These are phyloP conservation scores for Microascus cirrosus DNA, from an alignment of 2,329 filamentous ascomycete species.

Conservation along the genomic window DNA sequence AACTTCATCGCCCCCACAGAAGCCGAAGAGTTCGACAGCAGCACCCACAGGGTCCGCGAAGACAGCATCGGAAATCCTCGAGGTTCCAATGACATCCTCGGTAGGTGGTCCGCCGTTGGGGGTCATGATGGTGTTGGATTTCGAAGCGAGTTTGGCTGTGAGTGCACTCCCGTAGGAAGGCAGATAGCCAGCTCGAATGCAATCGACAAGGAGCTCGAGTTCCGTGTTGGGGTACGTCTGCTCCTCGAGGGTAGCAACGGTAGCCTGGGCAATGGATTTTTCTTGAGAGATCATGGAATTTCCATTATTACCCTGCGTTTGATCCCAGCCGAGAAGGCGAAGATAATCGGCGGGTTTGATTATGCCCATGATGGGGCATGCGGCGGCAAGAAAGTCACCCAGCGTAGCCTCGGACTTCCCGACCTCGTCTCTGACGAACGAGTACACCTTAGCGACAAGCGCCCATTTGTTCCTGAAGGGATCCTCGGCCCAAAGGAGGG, in stretches of 20 bases:
- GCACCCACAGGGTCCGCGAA: background rate
- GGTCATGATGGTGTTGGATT: constrained; percentile 15
- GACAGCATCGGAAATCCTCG: background rate
- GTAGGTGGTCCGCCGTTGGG: constrained; percentile 2
- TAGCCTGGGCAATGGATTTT: constrained; percentile 3
- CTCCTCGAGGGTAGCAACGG: background rate
- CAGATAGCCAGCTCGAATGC: constrained; percentile 15
- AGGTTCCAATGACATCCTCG: background rate
- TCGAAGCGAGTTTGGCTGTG: constrained; percentile 11
- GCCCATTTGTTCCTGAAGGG: constrained; percentile 38
- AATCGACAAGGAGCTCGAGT: constrained; percentile 14
- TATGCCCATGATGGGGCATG: constrained; percentile 33
- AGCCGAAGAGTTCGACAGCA: background rate
- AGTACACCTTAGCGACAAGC: constrained; percentile 43
- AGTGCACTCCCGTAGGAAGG: constrained; percentile 11
- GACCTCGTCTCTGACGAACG: constrained; percentile 36
- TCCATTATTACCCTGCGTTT: constrained; percentile 18
- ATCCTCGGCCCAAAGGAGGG: constrained; percentile 36
- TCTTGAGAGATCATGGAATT: constrained; percentile 9
- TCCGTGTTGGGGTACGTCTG: constrained; percentile 14
- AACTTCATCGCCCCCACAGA: background rate
- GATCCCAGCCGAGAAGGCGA: constrained; percentile 30
- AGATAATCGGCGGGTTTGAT: constrained; percentile 33
- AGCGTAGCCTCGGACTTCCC: constrained; percentile 33
- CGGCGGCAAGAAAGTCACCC: constrained; percentile 31